Evolutionary conservation across 106 monocot species (phyloP).

Genomic region (Dioscorea alata): DNA sequence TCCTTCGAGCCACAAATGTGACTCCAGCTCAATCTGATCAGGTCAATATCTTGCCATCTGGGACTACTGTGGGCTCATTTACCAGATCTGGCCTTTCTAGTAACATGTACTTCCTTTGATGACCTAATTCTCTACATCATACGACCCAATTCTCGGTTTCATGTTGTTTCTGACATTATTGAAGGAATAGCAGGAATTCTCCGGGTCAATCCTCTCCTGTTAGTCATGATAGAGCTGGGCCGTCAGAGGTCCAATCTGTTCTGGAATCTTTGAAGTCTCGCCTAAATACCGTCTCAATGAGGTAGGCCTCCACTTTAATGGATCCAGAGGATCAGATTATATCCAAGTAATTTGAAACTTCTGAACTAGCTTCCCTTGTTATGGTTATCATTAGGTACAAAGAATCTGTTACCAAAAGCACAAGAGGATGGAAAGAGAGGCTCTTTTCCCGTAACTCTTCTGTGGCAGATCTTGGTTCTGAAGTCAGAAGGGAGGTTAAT

Average conservation of each 20-base stretch:
- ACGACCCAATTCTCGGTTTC: neutral
- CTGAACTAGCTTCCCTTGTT: neutral
- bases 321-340: too few species aligned
- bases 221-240: too few species aligned
- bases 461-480: conserved; percentile 65
- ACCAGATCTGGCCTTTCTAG: conserved; percentile 1
- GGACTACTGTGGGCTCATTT: neutral
- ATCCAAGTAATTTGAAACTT: neutral
- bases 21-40: neutral
- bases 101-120: neutral
- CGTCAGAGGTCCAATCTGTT: too few species aligned
- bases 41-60: neutral
- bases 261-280: too few species aligned
- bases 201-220: conserved; percentile 5
- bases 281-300: too few species aligned
- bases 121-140: neutral
- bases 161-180: neutral
- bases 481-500: conserved; percentile 65
- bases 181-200: neutral
- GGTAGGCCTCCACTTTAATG: too few species aligned
- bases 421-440: conserved; percentile 75
- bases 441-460: conserved; percentile 50
- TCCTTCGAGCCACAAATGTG: neutral
- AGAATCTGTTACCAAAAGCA: conserved; percentile 66
- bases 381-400: conserved; percentile 35